These are phyloP conservation scores for Neoboletus magnificus DNA, from an alignment of 768 basidiomycete genomes.

Conservation along the genomic window DNA sequence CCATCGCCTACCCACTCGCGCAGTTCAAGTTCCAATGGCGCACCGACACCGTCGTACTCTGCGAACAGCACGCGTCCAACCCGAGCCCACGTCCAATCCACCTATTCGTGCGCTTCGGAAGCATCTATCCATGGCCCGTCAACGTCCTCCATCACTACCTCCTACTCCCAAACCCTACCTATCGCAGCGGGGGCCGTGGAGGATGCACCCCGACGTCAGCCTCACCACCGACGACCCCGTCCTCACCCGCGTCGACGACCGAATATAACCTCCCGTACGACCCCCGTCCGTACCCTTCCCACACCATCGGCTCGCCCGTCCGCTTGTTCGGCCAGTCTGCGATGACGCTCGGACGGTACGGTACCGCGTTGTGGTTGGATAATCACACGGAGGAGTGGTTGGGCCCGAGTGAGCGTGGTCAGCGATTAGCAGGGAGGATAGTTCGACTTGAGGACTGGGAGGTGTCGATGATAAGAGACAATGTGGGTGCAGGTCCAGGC, in stretches of 20 bases:
- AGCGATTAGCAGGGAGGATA: conserved; percentile 53
- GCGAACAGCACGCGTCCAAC: conserved; percentile 22
- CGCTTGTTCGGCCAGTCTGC: conserved; percentile 54
- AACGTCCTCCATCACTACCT: conserved; percentile 65
- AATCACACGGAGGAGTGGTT: conserved; percentile 53
- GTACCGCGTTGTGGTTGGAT: conserved; percentile 67
- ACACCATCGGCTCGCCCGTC: conserved; percentile 52
- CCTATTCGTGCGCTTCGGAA: conserved; percentile 58
- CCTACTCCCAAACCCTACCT: conserved; percentile 44
- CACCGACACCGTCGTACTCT: conserved; percentile 50
- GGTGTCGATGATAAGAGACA: not conserved
- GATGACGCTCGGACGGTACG: conserved; percentile 52
- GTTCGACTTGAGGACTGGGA: not conserved
- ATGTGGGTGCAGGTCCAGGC: not conserved
- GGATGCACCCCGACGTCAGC: not conserved
- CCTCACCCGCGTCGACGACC: not conserved
- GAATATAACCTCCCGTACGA: conserved; percentile 46
- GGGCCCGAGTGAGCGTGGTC: conserved; percentile 46
- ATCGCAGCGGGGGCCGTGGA: conserved; percentile 11
- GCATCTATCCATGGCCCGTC: conserved; percentile 62
- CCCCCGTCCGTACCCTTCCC: conserved; percentile 32
- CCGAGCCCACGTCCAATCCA: conserved; percentile 35
- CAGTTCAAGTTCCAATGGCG: conserved; percentile 52
- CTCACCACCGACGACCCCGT: not conserved
- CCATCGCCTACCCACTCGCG: conserved; percentile 42